A percentile compares a stretch with the other conserved stretches of the same genome.
Conservation (phyloP, 208 protist genomes). For the Leishmania mexicana region DNA sequence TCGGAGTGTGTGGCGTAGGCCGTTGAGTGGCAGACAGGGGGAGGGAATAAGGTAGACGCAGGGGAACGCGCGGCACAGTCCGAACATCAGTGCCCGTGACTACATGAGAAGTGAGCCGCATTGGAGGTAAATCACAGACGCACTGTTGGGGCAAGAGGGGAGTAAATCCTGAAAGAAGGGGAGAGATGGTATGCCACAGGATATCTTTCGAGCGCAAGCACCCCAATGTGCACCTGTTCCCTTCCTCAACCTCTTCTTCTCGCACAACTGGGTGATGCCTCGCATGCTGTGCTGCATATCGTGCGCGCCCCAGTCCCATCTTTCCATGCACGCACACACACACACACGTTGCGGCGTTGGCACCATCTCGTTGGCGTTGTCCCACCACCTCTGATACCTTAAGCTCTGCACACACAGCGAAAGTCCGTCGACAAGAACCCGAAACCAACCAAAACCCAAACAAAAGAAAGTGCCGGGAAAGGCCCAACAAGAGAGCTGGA, state of each 20-base stretch:
- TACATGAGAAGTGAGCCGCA: background rate
- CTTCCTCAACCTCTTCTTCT: background rate
- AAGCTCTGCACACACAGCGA: background rate
- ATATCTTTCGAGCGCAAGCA: background rate
- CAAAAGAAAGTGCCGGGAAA: background rate
- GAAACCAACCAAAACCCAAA: background rate
- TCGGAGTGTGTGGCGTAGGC: background rate
- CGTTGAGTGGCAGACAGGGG: background rate
- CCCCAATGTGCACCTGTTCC: background rate
- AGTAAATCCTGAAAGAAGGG: background rate
- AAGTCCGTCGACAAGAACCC: background rate
- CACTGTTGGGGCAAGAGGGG: too few relatives aligned
- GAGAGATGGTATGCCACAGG: background rate
- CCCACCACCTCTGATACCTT: background rate
- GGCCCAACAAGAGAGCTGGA: background rate
- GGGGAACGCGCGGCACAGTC: background rate
- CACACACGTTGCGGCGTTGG: background rate
- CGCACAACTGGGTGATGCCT: background rate
- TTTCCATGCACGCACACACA: background rate
- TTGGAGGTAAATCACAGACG: background rate
- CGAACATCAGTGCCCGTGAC: background rate
- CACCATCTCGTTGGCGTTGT: background rate
- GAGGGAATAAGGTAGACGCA: background rate
- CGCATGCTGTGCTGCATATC: background rate
- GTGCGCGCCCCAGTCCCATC: background rate